These are phyloP conservation scores for Escovopsis sp. DNA, from an alignment of 2,329 filamentous ascomycete genomes.

Conservation along the genomic window DNA sequence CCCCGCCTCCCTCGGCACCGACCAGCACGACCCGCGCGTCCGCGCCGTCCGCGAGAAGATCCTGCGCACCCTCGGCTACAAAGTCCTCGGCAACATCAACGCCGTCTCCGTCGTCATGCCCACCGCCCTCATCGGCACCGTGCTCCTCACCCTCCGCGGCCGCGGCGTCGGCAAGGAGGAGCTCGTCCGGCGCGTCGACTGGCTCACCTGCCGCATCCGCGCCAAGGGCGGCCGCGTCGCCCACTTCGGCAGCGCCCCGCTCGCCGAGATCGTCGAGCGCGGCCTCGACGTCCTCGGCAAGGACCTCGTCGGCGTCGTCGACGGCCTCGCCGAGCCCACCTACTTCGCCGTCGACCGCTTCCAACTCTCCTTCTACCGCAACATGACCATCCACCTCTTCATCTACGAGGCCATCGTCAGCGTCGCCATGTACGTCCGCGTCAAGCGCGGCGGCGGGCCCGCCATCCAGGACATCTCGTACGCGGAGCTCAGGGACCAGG, in stretches of 20 bases:
- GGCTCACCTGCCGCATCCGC: conserved; percentile 68
- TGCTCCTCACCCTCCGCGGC: conserved; percentile 78
- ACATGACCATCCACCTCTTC: conserved; percentile 98
- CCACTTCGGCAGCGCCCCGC: conserved; percentile 71
- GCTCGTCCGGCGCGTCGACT: conserved; percentile 72
- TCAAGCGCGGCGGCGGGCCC: conserved; percentile 82
- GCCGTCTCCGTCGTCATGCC: conserved; percentile 96
- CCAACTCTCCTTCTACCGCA: conserved; percentile 94
- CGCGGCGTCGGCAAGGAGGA: conserved; percentile 82
- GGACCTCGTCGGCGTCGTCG: conserved; percentile 67
- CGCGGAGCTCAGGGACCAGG: conserved; percentile 57
- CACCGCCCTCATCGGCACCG: conserved; percentile 86
- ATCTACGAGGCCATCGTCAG: conserved; percentile 86
- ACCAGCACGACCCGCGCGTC: conserved; percentile 31
- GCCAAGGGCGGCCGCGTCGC: conserved; percentile 85
- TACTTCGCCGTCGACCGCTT: conserved; percentile 93
- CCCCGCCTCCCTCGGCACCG: conserved; percentile 27
- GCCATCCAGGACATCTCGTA: conserved; percentile 67
- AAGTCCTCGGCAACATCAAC: conserved; percentile 88
- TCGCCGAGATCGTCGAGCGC: conserved; percentile 70
- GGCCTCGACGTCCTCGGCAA: conserved; percentile 85
- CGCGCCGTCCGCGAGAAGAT: conserved; percentile 51
- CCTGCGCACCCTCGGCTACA: conserved; percentile 76
- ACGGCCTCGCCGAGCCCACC: conserved; percentile 73
- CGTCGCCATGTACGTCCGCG: conserved; percentile 73